Percentiles rank a stretch among this genome's conserved stretches.
phyloP scores from a whole-genome alignment of 805 yeast species.

The Candida hungchunana region DNA sequence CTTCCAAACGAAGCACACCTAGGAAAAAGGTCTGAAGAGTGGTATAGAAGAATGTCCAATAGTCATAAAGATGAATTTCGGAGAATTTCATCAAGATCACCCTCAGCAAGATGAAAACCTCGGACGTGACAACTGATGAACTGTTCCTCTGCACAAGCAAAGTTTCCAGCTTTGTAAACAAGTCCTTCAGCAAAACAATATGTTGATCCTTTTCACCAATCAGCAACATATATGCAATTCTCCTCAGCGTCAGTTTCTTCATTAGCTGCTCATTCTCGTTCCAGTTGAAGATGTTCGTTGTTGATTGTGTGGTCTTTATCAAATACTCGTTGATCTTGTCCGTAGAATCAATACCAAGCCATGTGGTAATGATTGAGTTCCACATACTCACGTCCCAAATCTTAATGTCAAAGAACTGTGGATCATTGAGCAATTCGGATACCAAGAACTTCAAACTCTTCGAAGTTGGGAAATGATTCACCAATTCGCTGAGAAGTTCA shows the following conservation, averaged over 20 bases:
- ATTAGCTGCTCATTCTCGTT: conserved; percentile 64
- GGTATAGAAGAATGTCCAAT: conserved; percentile 67
- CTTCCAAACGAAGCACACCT: conserved; percentile 27
- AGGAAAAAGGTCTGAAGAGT: conserved; percentile 52
- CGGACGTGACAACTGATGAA: conserved; percentile 30
- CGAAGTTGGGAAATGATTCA: conserved; percentile 28
- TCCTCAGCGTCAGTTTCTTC: conserved; percentile 49
- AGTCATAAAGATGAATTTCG: conserved; percentile 57
- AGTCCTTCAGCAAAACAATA: conserved; percentile 41
- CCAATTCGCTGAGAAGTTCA: conserved; percentile 36
- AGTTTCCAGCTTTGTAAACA: conserved; percentile 46
- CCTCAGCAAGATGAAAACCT: conserved; percentile 56
- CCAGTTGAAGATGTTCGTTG: conserved; percentile 53
- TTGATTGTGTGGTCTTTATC: conserved; percentile 38
- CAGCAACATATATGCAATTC: conserved; percentile 61
- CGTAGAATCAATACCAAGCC: conserved; percentile 58
- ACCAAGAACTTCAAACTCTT: conserved; percentile 64
- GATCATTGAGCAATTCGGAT: conserved; percentile 61
- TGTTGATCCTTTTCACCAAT: conserved; percentile 58
- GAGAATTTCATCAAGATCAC: conserved; percentile 60
- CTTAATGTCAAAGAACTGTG: conserved; percentile 44
- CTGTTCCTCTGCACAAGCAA: conserved; percentile 31
- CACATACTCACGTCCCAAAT: conserved; percentile 37
- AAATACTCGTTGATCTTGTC: conserved; percentile 55
- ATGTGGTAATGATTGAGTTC: conserved; percentile 51